A percentile compares a stretch with the other conserved stretches of the same genome.
Evolutionary conservation across 306 rosid species (phyloP).

Genomic region (Gastrolobium bilobum): DNA sequence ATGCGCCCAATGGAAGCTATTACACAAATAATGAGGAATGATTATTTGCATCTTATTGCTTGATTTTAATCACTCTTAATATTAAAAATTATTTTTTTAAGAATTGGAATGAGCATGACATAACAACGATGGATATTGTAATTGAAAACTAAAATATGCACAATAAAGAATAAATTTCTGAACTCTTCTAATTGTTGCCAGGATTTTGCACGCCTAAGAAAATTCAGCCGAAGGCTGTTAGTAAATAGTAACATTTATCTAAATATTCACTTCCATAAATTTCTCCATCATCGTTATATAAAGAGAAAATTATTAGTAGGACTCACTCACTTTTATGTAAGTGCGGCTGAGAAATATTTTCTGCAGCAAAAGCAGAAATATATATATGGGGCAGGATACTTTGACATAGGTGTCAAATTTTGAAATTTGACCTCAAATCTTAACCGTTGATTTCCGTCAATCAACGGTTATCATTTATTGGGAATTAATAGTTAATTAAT

Average conservation of each 20-base stretch:
- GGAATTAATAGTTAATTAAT: no score
- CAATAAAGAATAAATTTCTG: slow-evolving; percentile 16
- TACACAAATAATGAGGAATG: slow-evolving; percentile 27
- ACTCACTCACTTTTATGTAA: no score
- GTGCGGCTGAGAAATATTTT: no score
- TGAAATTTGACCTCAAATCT: no score
- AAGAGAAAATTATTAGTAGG: no score
- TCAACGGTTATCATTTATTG: no score
- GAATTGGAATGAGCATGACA: slow-evolving; percentile 1
- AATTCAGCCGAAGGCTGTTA: not conserved
- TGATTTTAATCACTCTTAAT: slow-evolving; percentile 28
- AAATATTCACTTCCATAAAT: not conserved
- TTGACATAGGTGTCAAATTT: no score
- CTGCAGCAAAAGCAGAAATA: no score
- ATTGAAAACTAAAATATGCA: slow-evolving; percentile 33
- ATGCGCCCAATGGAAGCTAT: not conserved
- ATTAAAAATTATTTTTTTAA: slow-evolving; percentile 6
- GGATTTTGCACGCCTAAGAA: slow-evolving; percentile 21
- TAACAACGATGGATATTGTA: slow-evolving; percentile 12
- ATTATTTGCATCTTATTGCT: slow-evolving; percentile 32
- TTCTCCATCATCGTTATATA: not conserved
- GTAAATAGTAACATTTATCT: not conserved
- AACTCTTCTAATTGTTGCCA: slow-evolving; percentile 16
- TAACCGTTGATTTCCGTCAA: no score
- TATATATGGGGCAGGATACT: no score